Base-by-base conservation (phyloP, 2,329 filamentous ascomycete genomes). In the Calcarisporium arbuscula region DNA sequence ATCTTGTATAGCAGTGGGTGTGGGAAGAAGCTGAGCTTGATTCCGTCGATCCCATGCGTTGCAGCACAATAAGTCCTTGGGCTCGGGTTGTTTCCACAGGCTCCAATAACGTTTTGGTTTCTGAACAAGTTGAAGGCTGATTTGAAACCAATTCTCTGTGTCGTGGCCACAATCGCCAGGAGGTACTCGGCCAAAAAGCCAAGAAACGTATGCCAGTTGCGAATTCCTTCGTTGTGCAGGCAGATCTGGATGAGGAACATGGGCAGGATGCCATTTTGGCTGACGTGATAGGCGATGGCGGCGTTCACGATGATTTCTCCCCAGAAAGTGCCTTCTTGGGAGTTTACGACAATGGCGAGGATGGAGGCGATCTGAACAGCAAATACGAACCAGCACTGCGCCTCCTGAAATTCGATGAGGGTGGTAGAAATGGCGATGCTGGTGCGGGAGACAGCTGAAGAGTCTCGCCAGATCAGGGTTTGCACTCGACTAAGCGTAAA, bases 351-450 rank as follows among this genome's bases (percentile, higher is more conserved):
- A 19, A 61, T 60, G 38, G 58, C 57, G 32, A 62, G 57, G 43
- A 62, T 60, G 8, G 58, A 60, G 8, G 58, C 58, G 35, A 61
- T 60, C 38, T 62, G 58, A 21, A 61, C 49, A 19, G 58, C 58
- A 40, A 62, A 62, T 30, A 62, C 51, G 29, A 62, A 61, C 58
- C 58, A 62, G 38, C 50, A 54, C 32, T 62, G 58, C 1, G 58
- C 58, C 34, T 62, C 58, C 34, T 62, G 58, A 20, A 62, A 62
- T 45, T 62, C 58, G 19, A 62, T 58, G n/a, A 62, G 42, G 2
- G 58, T 62, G 5, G 58, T 60, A 37, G 58, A 58, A 30, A 62
- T 57, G 40, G 58, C 58, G 23, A 62, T 57, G 34, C 55, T 59
- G 7, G 57, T 62, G 6, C 58, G 56, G 5, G 57, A 61, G 10